These are phyloP conservation scores for Colletotrichum sp. DNA, from an alignment of 2,329 filamentous ascomycete genomes.

Conservation along the genomic window DNA sequence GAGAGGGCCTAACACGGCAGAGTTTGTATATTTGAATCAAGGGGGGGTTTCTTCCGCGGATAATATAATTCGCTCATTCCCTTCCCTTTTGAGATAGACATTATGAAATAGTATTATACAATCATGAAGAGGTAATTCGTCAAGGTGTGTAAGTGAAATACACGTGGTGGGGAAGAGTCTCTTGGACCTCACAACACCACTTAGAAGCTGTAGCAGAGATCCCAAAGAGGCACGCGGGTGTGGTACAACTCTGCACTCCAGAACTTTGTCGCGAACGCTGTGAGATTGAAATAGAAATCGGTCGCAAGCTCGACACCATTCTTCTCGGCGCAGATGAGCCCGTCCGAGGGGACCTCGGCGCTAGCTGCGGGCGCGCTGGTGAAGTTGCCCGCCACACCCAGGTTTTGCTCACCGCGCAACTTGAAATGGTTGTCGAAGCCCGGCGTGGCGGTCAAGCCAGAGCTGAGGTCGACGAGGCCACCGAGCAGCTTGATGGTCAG, in stretches of 20 bases:
- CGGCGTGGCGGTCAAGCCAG: slow-evolving; percentile 40
- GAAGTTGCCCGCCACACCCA: slow-evolving; percentile 16
- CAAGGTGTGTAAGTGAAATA: background rate
- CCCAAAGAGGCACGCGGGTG: slow-evolving; percentile 15
- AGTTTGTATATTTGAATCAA: background rate
- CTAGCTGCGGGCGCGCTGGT: background rate
- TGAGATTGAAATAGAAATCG: slow-evolving; percentile 30
- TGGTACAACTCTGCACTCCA: slow-evolving; percentile 28
- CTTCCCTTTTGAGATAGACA: background rate
- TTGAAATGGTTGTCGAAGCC: slow-evolving; percentile 40
- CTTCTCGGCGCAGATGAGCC: slow-evolving; percentile 24
- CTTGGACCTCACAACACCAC: background rate
- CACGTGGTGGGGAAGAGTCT: too few relatives aligned
- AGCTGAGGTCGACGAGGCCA: slow-evolving; percentile 37
- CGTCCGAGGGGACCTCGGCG: slow-evolving; percentile 21
- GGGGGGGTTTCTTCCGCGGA: background rate
- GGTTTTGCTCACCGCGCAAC: slow-evolving; percentile 28
- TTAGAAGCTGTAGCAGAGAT: slow-evolving; percentile 19
- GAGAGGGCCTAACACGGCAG: background rate
- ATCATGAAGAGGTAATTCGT: background rate
- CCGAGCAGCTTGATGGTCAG: slow-evolving; percentile 39
- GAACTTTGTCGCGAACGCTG: slow-evolving; percentile 29
- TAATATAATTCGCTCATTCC: background rate
- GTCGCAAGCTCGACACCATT: slow-evolving; percentile 27
- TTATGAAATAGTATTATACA: background rate